Evolutionary conservation across 1,284 basidiomycete genomes (phyloP), one percentile per base, ranked within the genome.

Genomic region (Heterobasidion annosum): DNA sequence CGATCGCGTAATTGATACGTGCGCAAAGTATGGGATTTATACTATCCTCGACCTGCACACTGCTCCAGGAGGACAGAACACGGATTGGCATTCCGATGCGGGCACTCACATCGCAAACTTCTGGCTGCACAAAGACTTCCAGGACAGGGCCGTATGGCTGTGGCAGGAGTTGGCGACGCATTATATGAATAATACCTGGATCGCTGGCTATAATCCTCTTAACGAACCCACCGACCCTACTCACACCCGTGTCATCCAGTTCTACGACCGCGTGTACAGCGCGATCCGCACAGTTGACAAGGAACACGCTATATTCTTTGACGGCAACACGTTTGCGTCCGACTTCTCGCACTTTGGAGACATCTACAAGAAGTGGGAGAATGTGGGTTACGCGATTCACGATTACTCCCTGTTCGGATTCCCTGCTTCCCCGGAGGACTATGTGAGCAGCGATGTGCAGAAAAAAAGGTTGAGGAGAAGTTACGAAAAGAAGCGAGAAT

Each of bases 101-200:
- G 79, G 78, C 5, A 73, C 72, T 13, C 78, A 83, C 62, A 71
- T 79, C 43, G 78, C 79, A 8, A 70, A 72, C 61, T 84, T 90
- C 69, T 90, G 85, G 84, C 72, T 72, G 10, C 85, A 88, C 70
- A 86, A 80, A 61, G 85, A 90, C 65, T 88, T 88, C 67, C 85
- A 90, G 65, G 84, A 89, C 63, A 74, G 86, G 4, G 67, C 81
- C 2, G 69, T 88, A 44, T 80, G 79, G 77, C 73, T 89, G 34
- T 90, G 88, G 87, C 74, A 73, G 51, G 69, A 83, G 61, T 70
- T 89, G n/a, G 83, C 86, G 0, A 65, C 67, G 58, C 81, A 80
- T 61, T 88, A 89, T 69, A 79, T 73, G 54, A 74, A 77, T 54
- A 83, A 89, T 55, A 54, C 74, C 46, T 90, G 87, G 87, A 72